A percentile compares a stretch with the other conserved stretches of the same genome.
These are phyloP conservation scores for Volvox carteri DNA, from an alignment of 163 green algal species.

Conservation along the genomic window DNA sequence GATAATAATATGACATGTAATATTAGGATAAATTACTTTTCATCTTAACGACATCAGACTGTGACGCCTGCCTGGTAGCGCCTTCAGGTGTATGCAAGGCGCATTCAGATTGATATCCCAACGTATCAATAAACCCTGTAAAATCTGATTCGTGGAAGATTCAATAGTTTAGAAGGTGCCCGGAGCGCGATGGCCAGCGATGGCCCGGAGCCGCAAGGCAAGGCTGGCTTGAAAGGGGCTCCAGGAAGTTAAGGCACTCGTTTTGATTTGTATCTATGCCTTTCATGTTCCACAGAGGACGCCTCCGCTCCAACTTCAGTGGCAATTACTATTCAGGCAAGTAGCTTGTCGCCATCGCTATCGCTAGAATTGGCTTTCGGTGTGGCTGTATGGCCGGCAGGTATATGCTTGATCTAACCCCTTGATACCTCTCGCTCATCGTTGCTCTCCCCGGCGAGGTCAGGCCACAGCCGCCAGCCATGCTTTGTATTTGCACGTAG, in stretches of 20 bases:
- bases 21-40: no score
- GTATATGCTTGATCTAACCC: background rate
- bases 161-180: background rate
- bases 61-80: no score
- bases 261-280: background rate
- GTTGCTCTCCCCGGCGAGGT: background rate
- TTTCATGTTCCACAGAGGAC: background rate
- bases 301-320: background rate
- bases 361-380: no score
- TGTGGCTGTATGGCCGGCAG: background rate
- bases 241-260: no score
- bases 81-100: no score
- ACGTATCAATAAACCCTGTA: no score
- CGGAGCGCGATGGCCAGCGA: background rate
- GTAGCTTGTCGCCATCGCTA: background rate
- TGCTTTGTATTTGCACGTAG: background rate
- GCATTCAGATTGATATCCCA: no score
- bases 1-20: no score
- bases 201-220: background rate
- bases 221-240: background rate
- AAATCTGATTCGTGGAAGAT: no score
- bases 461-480: background rate
- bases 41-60: no score
- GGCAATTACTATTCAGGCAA: conserved; percentile 32
- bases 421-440: background rate